These are phyloP conservation scores for Canavalia ensiformis DNA, from an alignment of 306 rosid genomes.

Conservation along the genomic window DNA sequence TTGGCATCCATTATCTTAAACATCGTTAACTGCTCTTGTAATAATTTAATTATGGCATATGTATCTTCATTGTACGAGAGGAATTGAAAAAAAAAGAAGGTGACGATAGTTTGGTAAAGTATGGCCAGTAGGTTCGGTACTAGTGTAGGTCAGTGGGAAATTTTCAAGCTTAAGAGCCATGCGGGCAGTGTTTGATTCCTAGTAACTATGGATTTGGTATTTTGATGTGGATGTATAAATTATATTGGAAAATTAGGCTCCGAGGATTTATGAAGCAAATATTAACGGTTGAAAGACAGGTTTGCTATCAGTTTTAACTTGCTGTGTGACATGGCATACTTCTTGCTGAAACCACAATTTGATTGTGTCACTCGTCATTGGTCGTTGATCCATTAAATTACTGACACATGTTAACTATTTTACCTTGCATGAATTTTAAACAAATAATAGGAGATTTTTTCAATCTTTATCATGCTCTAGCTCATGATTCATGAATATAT, in stretches of 20 bases:
- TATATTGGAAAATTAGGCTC: conserved; percentile 9
- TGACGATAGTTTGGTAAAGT: too few species aligned
- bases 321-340: not conserved
- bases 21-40: not conserved
- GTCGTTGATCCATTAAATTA: not conserved
- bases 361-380: not conserved
- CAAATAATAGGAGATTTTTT: not conserved
- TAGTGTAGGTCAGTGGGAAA: not conserved
- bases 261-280: not conserved
- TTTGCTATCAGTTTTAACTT: not conserved
- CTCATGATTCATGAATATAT: not conserved
- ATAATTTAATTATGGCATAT: not conserved
- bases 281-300: too few species aligned
- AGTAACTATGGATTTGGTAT: too few species aligned
- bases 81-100: not conserved
- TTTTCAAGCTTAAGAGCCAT: not conserved
- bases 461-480: not conserved
- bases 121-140: not conserved
- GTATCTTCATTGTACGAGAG: not conserved
- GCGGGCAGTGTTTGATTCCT: not conserved
- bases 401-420: not conserved
- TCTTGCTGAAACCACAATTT: not conserved
- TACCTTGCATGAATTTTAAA: not conserved
- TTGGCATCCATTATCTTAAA: not conserved
- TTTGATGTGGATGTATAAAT: not conserved